Percentiles rank a stretch among this genome's conserved stretches.
phyloP scores from a whole-genome alignment of 176 grass and related monocot species.

The sorghum (Sorghum bicolor) region Sorghum_bicolor_NCBIv3 NC_012879.2:9813001-9813500 shows the following conservation, averaged over 20 bases:
- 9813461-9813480: background rate
- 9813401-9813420: slow-evolving; percentile 2
- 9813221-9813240: background rate
- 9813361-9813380: background rate
- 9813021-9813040: background rate
- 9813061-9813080: background rate
- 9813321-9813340: background rate
- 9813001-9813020: background rate
- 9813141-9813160: slow-evolving; percentile 24
- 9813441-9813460: background rate
- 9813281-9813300: background rate
- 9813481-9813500: background rate
- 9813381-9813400: background rate
- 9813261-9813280: background rate
- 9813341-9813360: background rate
- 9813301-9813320: background rate
- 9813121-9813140: no score
- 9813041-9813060: background rate
- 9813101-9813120: no score
- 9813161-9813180: slow-evolving; percentile 15
- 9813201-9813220: slow-evolving; percentile 22
- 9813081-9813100: no score
- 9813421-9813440: background rate
- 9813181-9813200: slow-evolving; percentile 31
- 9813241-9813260: background rate